Evolutionary conservation across 179 eudicot species (phyloP), one percentile per base, ranked within the genome.

Genomic region (Silene vulgaris): DNA sequence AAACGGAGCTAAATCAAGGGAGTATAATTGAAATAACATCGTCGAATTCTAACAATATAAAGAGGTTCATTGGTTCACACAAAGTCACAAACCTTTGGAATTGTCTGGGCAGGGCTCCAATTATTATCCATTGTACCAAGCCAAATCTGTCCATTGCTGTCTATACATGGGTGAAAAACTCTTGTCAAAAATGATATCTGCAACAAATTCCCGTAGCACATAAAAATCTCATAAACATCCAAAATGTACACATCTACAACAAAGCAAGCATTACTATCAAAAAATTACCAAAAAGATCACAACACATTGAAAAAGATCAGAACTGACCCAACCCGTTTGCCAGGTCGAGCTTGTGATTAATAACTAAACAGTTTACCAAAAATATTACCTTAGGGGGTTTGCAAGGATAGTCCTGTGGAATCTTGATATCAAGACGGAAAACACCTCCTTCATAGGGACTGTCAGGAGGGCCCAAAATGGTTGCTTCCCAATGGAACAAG

Each of bases 401-500:
- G 71, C 88, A 89, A 43, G 94, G 94, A 77, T 89, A 89, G 80
- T 85, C 91, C 56, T 88, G 91, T 20, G 93, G 94, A 64, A 89
- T 86, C 68, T 89, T 89, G 65, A 89, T 88, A 69, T 89, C 86
- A 56, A 89, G 90, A 45, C 86, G 83, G 86, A 89, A 89, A 77
- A 89, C 89, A 62, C 94, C 94, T 72, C 94, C 94, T 37, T 89
- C 76, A 72, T 89, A 89, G 14, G 94, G 94, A 80, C 90, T 88
- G 72, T 89, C 94, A 13, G 90, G 80, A 71, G 94, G 94, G 29
- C 94, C 91, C 91, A 86, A 88, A 68, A 88, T 89, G 61, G 94
- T 89, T 29, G 94, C 94, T 85, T 89, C 91, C 94, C 94, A 89
- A 75, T 89, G 94, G 29, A 86, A 88, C 94, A 89, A 86, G 85